A percentile compares a stretch with the other conserved stretches of the same genome.
phyloP scores from a whole-genome alignment of 2,329 filamentous ascomycete genomes.

The Xenosphaeropsis pyriputrescens region DNA sequence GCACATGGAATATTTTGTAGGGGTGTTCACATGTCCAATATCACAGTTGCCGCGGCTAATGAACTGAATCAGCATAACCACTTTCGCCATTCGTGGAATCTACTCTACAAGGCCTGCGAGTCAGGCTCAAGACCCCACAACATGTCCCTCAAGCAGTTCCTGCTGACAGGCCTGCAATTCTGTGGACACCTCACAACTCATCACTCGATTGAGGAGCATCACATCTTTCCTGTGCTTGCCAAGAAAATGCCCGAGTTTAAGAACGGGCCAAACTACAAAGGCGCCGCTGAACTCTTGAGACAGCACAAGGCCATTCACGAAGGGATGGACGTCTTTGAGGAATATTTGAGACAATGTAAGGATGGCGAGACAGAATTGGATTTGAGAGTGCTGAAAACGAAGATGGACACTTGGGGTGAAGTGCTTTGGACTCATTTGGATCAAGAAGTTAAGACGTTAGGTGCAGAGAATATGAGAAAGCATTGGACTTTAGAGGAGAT shows the following conservation, averaged over 20 bases:
- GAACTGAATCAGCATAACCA: slow-evolving; percentile 48
- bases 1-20: slow-evolving; percentile 46
- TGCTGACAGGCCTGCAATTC: slow-evolving; percentile 55
- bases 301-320: slow-evolving; percentile 72
- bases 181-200: slow-evolving; percentile 56
- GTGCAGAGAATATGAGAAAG: slow-evolving; percentile 76
- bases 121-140: slow-evolving; percentile 40
- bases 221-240: slow-evolving; percentile 69
- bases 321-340: slow-evolving; percentile 53
- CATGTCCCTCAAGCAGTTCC: slow-evolving; percentile 55
- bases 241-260: slow-evolving; percentile 67
- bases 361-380: slow-evolving; percentile 46
- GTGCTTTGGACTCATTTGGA: slow-evolving; percentile 76
- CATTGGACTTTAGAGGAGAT: slow-evolving; percentile 74
- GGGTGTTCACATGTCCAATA: slow-evolving; percentile 10
- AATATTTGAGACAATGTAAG: slow-evolving; percentile 48
- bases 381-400: slow-evolving; percentile 42
- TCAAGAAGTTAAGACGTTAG: slow-evolving; percentile 64
- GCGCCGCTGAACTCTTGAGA: slow-evolving; percentile 46
- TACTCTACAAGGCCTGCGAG: slow-evolving; percentile 51
- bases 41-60: neutral
- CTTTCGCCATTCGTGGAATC: slow-evolving; percentile 62
- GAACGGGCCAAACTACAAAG: slow-evolving; percentile 16
- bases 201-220: slow-evolving; percentile 69
- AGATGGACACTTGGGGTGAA: slow-evolving; percentile 65